Evolutionary conservation across 2,329 filamentous ascomycete species (phyloP), one percentile per base, ranked within the genome.

Genomic region (Chaetomiaceae sp.): DNA sequence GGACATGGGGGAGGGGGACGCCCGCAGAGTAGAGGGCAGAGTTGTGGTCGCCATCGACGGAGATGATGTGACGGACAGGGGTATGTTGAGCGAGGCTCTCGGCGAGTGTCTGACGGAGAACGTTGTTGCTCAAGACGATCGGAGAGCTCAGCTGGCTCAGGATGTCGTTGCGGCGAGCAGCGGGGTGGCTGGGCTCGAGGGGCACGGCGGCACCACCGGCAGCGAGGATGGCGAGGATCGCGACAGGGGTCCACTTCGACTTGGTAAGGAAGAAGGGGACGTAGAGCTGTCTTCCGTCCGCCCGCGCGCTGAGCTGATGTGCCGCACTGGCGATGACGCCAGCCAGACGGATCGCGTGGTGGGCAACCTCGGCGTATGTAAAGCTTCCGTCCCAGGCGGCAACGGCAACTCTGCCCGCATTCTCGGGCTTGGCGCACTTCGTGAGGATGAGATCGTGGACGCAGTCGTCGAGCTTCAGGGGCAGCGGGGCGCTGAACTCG

Each of bases 331-430:
- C 12, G 29, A 61, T 46, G 36, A 39, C 33, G 15, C 48, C 54
- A 4, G 75, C 75, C 12, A 78, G 67, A 3, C 60, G 61, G 31
- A 69, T 70, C 1, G 76, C 75, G 8, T 72, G 65, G 3, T 63
- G 59, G 36, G 77, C 72, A 3, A 78, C 65, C 44, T 77, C 69
- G 25, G 61, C 52, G 56, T 78, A 79, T 6, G 73, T 76, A 48
- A 77, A 69, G 53, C 63, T 62, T 27, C 76, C 75, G 51, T 79
- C 76, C 76, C 75, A 78, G 1, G 76, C 76, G 44, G 73, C 61
- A 20, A 79, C 68, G 29, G 76, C 76, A 3, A 39, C 20, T 19
- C 31, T 36, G 27, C 20, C 14, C 67, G 57, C 66, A 22, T 69
- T 60, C 2, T 75, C 73, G 1, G 69, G 66, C 19, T 61, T 55